These are phyloP conservation scores for Gossypium schwendimanii DNA, from an alignment of 441 rosid species.

Conservation along the genomic window DNA sequence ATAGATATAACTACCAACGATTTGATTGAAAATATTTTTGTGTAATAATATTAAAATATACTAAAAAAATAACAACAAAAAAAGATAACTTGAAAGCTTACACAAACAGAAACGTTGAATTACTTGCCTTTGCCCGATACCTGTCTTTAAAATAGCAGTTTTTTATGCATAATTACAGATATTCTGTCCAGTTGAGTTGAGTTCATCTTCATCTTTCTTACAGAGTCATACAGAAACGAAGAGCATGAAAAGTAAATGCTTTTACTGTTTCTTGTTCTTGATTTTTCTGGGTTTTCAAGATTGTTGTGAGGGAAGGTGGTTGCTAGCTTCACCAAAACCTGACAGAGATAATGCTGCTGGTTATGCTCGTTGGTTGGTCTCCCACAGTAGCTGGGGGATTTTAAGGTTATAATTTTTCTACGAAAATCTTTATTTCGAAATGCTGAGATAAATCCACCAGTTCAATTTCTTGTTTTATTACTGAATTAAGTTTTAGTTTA, in stretches of 20 bases:
- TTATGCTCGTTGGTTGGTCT: slow-evolving; percentile 88
- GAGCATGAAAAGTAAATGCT: background rate
- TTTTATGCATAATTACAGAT: background rate
- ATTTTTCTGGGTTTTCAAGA: slow-evolving; percentile 23
- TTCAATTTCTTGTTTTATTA: too few relatives aligned
- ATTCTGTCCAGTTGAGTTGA: background rate
- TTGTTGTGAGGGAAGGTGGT: slow-evolving; percentile 42
- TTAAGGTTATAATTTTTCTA: slow-evolving; percentile 41
- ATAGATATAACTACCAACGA: too few relatives aligned
- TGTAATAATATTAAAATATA: too few relatives aligned
- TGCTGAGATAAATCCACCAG: too few relatives aligned
- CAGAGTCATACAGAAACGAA: background rate
- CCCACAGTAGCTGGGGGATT: slow-evolving; percentile 77
- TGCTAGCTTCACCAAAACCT: slow-evolving; percentile 48
- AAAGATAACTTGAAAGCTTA: background rate
- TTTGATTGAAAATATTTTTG: too few relatives aligned
- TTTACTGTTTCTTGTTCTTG: slow-evolving; percentile 13
- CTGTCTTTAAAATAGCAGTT: background rate
- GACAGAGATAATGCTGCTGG: slow-evolving; percentile 50
- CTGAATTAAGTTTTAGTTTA: too few relatives aligned
- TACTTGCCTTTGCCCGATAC: background rate
- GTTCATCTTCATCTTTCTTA: background rate
- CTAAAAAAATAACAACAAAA: too few relatives aligned
- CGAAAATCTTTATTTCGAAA: too few relatives aligned
- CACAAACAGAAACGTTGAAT: background rate